Evolutionary conservation across 2,329 filamentous ascomycete species (phyloP).

Genomic region (Albophoma yamanashiensis): DNA sequence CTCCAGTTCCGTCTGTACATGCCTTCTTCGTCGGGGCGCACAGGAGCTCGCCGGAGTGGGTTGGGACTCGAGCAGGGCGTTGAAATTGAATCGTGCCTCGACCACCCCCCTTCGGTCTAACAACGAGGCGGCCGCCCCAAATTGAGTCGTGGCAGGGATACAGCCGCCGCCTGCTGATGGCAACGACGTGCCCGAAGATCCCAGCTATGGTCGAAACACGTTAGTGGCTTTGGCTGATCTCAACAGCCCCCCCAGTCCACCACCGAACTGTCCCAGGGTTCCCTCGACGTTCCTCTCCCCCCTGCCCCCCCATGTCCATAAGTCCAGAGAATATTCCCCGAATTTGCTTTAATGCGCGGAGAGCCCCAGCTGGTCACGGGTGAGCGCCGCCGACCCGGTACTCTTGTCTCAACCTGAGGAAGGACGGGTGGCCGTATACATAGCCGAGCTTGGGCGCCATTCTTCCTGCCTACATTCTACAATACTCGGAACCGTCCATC

Average conservation of each 20-base stretch:
- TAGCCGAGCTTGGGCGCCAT: conserved; percentile 4
- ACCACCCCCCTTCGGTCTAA: background rate
- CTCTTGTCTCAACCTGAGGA: conserved; percentile 3
- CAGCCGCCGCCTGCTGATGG: conserved; percentile 1
- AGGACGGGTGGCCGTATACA: conserved; percentile 9
- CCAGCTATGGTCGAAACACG: conserved; percentile 29
- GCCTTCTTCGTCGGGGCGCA: background rate
- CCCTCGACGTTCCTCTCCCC: conserved; percentile 21
- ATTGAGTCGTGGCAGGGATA: conserved; percentile 8
- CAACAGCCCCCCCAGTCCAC: conserved; percentile 18
- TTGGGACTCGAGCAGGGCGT: background rate
- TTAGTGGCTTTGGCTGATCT: conserved; percentile 30
- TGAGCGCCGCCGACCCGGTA: conserved; percentile 15
- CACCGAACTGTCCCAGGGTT: conserved; percentile 23
- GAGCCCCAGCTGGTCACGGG: conserved; percentile 31
- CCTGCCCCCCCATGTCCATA: conserved; percentile 24
- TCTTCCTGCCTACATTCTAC: background rate
- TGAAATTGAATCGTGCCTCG: background rate
- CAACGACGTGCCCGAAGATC: conserved; percentile 15
- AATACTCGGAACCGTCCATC: background rate
- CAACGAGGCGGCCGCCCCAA: background rate
- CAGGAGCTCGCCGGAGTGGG: background rate
- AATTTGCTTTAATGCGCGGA: conserved; percentile 34
- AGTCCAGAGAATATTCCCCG: conserved; percentile 35
- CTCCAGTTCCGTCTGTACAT: background rate